Base-by-base conservation (phyloP, 306 rosid species). In the Sicyos edulis region DNA sequence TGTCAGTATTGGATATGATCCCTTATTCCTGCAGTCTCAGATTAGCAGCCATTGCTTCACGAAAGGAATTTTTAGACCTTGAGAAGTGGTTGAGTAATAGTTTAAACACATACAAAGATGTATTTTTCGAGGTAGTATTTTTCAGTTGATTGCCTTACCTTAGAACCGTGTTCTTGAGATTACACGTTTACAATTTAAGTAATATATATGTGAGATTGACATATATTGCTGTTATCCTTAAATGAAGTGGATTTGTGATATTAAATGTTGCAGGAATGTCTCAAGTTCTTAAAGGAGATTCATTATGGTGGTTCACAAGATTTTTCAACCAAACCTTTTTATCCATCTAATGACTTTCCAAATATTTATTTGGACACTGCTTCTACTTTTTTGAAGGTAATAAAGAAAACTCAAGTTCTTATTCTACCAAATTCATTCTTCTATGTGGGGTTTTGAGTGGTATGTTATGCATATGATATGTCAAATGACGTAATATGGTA, bases 41-140 rank as follows among this genome's bases (percentile, higher is more conserved):
- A 83, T 79, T 95, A 81, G 99, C 97, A 8, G 86, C 95, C 76
- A 82, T 87, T 77, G 99, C 99, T 76, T 88, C 89, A 20, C 82
- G 86, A 76, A 89, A 88, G 85, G 95, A 89, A 76, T 81, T 74
- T 80, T 55, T 91, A 76, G 97, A 95, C 79, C 92, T 95, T 32
- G 97, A 89, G 87, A 87, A 86, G 82, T 95, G 99, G 99, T 70
- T 91, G 87, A 82, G 77, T 77, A 80, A 72, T 79, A 89, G 84
- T 75, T 80, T 95, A 61, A 83, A 76, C 80, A 60, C 82, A 0
- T 84, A 82, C 81, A 91, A 80, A 81, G 97, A 91, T 79, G 75
- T 75, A 70, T 95, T 91, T 81, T 91, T 86, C 71, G 92, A 89
- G 99, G 99, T 95, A 82, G 74, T 15, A 50, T 69, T 76, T 32